Evolutionary conservation across 2,329 filamentous ascomycete genomes (phyloP).

Genomic region (Metarhizium album): DNA sequence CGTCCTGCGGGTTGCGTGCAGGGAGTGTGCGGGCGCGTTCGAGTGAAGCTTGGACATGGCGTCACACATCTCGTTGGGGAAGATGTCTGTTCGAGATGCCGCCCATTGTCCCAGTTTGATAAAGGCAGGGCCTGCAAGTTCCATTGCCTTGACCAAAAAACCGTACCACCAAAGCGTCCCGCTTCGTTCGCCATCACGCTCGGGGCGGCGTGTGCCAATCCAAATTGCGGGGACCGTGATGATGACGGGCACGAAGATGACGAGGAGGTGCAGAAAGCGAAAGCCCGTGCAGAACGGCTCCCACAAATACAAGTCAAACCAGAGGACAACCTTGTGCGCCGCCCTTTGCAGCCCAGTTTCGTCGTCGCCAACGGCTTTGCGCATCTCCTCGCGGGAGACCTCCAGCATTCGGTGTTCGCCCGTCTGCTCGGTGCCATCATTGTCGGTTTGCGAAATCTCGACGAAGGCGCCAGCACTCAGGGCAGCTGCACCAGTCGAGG

Average conservation of each 20-base stretch:
- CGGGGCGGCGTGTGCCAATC: constrained; percentile 54
- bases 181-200: constrained; percentile 61
- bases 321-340: constrained; percentile 49
- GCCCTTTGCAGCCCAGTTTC: constrained; percentile 48
- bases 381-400: constrained; percentile 66
- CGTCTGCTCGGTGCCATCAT: constrained; percentile 45
- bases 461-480: constrained; percentile 48
- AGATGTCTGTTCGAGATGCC: constrained; percentile 90
- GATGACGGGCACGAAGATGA: constrained; percentile 89
- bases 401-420: constrained; percentile 81
- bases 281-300: constrained; percentile 82
- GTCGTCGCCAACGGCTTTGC: constrained; percentile 53
- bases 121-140: constrained; percentile 85
- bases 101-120: constrained; percentile 99
- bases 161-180: constrained; percentile 93
- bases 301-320: constrained; percentile 62
- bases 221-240: constrained; percentile 69
- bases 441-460: constrained; percentile 44
- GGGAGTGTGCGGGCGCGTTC: constrained; percentile 82
- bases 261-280: constrained; percentile 75
- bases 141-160: constrained; percentile 82
- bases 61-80: constrained; percentile 81
- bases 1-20: constrained; percentile 67
- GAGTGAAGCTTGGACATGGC: constrained; percentile 95
- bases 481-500: constrained; percentile 28